phyloP scores from a whole-genome alignment of 2,329 filamentous ascomycete species.

The Paracoccidioides brasiliensis region DNA sequence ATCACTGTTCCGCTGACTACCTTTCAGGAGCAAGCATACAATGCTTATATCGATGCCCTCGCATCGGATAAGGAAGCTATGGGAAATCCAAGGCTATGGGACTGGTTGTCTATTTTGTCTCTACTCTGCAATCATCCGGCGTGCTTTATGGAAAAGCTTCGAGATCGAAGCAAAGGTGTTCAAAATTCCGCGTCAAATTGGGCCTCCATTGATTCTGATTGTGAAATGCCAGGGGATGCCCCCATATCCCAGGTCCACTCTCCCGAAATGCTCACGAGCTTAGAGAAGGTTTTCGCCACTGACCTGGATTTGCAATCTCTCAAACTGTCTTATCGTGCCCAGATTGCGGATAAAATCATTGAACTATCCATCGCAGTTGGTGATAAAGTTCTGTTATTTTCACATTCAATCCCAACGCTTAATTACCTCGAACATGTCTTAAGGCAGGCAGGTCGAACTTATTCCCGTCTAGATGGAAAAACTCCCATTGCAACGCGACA shows the following conservation, averaged over 20 bases:
- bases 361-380: conserved; percentile 45
- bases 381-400: conserved; percentile 74
- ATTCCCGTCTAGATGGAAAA: conserved; percentile 54
- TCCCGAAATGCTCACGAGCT: conserved; percentile 9
- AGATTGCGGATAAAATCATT: conserved; percentile 56
- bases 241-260: conserved; percentile 6
- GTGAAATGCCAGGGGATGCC: conserved; percentile 7
- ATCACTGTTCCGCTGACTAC: conserved; percentile 57
- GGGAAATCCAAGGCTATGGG: conserved; percentile 36
- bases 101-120: conserved; percentile 41
- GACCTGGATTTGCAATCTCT: conserved; percentile 30
- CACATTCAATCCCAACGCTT: conserved; percentile 56
- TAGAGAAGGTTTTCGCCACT: conserved; percentile 17
- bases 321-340: conserved; percentile 53
- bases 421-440: conserved; percentile 53
- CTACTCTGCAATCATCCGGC: conserved; percentile 48
- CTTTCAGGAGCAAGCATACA: conserved; percentile 53
- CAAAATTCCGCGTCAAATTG: neutral
- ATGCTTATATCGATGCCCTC: conserved; percentile 36
- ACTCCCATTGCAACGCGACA: conserved; percentile 48
- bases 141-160: conserved; percentile 40
- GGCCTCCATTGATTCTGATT: conserved; percentile 8
- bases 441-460: conserved; percentile 32
- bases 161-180: conserved; percentile 16
- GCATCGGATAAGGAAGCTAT: conserved; percentile 19